Percentiles rank a stretch among this genome's conserved stretches.
These are phyloP conservation scores for Collybia nuda DNA, from an alignment of 768 basidiomycete species.

Conservation along the genomic window DNA sequence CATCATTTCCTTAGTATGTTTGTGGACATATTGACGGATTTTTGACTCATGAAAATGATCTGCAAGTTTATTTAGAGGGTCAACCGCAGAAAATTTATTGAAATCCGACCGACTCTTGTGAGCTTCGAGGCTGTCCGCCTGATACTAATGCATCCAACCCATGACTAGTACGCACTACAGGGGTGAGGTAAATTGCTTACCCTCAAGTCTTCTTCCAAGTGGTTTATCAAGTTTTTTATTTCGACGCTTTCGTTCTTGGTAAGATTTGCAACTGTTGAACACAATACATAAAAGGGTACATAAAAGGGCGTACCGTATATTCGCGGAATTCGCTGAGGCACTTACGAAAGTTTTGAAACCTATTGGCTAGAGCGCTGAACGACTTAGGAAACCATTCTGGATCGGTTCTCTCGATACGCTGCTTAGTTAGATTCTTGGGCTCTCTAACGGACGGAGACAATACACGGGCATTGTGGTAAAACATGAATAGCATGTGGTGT, in stretches of 20 bases:
- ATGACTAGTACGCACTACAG: not conserved
- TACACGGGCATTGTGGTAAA: slow-evolving; percentile 10
- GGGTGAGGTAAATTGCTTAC: not conserved
- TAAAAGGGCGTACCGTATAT: slow-evolving; percentile 13
- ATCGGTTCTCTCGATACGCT: not conserved
- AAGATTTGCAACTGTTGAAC: not conserved
- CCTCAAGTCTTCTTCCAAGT: slow-evolving; percentile 9
- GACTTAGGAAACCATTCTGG: slow-evolving; percentile 4
- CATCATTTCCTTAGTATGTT: slow-evolving; percentile 11
- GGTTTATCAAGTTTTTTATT: slow-evolving; percentile 11
- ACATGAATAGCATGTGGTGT: slow-evolving; percentile 6
- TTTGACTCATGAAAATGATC: slow-evolving; percentile 2
- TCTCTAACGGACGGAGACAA: slow-evolving; percentile 1
- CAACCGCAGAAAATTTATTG: not conserved
- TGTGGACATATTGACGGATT: slow-evolving; percentile 13
- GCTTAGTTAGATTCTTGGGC: not conserved
- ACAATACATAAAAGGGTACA: too few relatives aligned
- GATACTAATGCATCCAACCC: slow-evolving; percentile 6
- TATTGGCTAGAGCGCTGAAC: slow-evolving; percentile 7
- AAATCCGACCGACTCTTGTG: slow-evolving; percentile 4
- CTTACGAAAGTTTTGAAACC: slow-evolving; percentile 10
- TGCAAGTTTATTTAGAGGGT: not conserved
- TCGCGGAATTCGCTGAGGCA: slow-evolving; percentile 17
- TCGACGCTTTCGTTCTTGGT: slow-evolving; percentile 11
- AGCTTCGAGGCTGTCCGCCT: slow-evolving; percentile 8